Evolutionary conservation across 208 protist genomes (phyloP), one percentile per base, ranked within the genome.

Genomic region (Trypanosoma lewisi): DNA sequence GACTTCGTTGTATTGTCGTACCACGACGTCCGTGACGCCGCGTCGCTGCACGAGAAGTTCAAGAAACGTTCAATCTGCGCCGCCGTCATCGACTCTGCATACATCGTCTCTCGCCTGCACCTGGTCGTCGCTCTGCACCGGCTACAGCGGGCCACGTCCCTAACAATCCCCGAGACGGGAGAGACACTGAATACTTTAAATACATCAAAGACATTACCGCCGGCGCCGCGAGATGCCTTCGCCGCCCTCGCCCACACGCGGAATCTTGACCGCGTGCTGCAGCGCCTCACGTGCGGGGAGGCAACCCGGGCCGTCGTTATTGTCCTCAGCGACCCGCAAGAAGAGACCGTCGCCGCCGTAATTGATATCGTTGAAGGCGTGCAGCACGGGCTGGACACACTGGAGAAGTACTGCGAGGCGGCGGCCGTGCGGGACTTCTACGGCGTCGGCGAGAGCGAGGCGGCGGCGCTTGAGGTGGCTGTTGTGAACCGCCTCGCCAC

Each of bases 21-120:
- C 58, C 78, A 85, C 63, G 53, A 77, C 37, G 70, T 89, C 21
- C 39, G 17, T 11, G 51, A 85, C 60, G 82, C 80, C 30, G 30
- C 75, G 3, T 57, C 62, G 21, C 61, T 87, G 31, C 76, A 87
- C 47, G 55, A 72, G 4, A 63, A 77, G 27, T 63, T 89, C 41
- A 85, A 87, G 48, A 34, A 67, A 4, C 37, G 30, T 16, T 51
- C 58, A 33, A 75, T 87, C 47, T 78, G 91, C 30, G 81, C 82
- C 4, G 87, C 83, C 6, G 83, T 91, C 4, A 71, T 94, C 17
- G 83, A 94, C 55, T 77, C 83, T 23, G 73, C 68, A 33, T 88
- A 77, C 49, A 57, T 91, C 30, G 11, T 91, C n/a, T 94, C 87
- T 0, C 67, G 64, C 3, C 67, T 87, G 12, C 87, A 94, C 30